A percentile compares a stretch with the other conserved stretches of the same genome.
phyloP scores from a whole-genome alignment of 2,329 filamentous ascomycete species.

The Colletotrichum lupini region DNA sequence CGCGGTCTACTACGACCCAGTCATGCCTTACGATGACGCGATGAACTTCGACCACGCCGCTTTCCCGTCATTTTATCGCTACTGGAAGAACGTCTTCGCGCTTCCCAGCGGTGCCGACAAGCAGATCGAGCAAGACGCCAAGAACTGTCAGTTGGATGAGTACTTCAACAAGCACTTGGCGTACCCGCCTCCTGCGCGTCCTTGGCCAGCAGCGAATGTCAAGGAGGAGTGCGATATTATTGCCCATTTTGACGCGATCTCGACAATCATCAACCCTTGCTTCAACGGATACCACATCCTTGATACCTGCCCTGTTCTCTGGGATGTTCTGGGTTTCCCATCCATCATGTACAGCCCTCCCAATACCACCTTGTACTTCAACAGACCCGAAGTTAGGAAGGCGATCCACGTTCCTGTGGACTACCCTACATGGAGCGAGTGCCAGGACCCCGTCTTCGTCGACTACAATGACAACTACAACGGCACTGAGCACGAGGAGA shows the following conservation, averaged over 20 bases:
- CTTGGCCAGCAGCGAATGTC: conserved; percentile 51
- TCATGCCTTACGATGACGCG: conserved; percentile 45
- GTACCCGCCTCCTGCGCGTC: conserved; percentile 72
- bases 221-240: conserved; percentile 65
- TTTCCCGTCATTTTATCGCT: conserved; percentile 68
- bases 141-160: conserved; percentile 70
- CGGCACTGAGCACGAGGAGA: conserved; percentile 30
- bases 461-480: conserved; percentile 20
- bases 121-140: conserved; percentile 62
- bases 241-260: conserved; percentile 64
- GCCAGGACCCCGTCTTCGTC: conserved; percentile 16
- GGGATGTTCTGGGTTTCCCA: conserved; percentile 76
- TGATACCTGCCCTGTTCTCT: conserved; percentile 76
- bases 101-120: conserved; percentile 70
- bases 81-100: conserved; percentile 69
- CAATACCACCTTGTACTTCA: conserved; percentile 74
- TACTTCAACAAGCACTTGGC: conserved; percentile 70
- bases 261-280: conserved; percentile 75
- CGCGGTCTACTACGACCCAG: conserved; percentile 62
- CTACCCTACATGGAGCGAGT: conserved; percentile 19
- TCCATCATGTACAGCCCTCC: conserved; percentile 70
- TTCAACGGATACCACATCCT: conserved; percentile 82
- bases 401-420: conserved; percentile 72
- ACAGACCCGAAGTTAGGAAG: conserved; percentile 74
- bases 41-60: conserved; percentile 50